Evolutionary conservation across 2,329 filamentous ascomycete genomes (phyloP), one percentile per base, ranked within the genome.

Genomic region (Ophiostoma piceae): DNA sequence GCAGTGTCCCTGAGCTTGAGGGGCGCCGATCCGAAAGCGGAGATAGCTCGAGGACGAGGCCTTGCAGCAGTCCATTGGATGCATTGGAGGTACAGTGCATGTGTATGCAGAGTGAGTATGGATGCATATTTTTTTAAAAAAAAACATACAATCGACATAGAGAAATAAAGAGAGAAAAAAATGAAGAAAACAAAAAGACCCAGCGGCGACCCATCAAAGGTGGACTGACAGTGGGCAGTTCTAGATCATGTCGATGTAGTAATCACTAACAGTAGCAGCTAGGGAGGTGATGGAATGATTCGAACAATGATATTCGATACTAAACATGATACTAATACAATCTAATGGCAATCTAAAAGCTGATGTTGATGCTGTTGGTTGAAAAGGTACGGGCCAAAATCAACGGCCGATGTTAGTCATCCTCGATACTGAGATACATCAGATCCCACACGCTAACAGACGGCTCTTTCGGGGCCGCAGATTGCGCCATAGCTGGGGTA

Each of bases 21-120:
- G 60, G 32, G 60, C 67, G 69, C 64, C 62, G 70, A 71, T 71
- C 67, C 70, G 70, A 71, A 67, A 69, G 67, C 70, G 70, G 67
- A 71, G 70, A 65, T 37, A 12, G 64, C 19, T 29, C 47, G 37
- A 39, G n/a, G 29, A 39, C 54, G 6, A 51, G 60, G 11, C 32
- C 29, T 35, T 11, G 16, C 60, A 64, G 51, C 22, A 26, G 51
- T 57, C 51, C 51, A 57, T 26, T 57, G 51, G 8, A 57, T 57
- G 9, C 51, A 57, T 26, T 57, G 51, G 8, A 57, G 51, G 51
- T 26, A 26, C 9, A 57, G 51, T n/a, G 8, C 22, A 26, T 35
- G 35, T 8, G 8, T 35, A 35, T 35, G 5, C 35, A 35, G 35
- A 35, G 35, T 35, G 35, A 35, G 35, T 35, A 35, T 57, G 51